phyloP scores from a whole-genome alignment of 176 grass and related monocot genomes.

The Raddia distichophylla region DNA sequence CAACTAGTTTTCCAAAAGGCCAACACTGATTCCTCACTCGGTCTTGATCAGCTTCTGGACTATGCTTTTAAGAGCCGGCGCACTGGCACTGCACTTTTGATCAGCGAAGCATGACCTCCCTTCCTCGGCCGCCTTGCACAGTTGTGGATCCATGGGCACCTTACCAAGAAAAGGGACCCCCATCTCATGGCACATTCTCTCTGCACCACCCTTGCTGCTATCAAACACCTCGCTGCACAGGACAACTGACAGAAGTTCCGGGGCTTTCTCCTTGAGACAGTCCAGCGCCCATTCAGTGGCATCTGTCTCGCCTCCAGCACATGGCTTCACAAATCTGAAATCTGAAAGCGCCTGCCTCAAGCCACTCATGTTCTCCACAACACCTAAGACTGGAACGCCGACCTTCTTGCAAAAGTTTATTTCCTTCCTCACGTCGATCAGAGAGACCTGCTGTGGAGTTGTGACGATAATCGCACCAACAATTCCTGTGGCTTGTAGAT shows the following conservation, averaged over 20 bases:
- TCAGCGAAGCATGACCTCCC: conserved; percentile 88
- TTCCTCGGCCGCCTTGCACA: conserved; percentile 93
- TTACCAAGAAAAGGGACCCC: conserved; percentile 85
- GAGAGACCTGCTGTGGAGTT: conserved; percentile 83
- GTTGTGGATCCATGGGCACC: conserved; percentile 89
- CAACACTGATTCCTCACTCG: conserved; percentile 19
- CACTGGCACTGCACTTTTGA: conserved; percentile 74
- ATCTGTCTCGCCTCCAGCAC: conserved; percentile 56
- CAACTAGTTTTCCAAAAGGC: neutral
- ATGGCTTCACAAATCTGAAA: conserved; percentile 57
- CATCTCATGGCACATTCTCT: conserved; percentile 88
- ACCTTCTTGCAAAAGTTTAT: conserved; percentile 84
- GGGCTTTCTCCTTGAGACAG: conserved; percentile 71
- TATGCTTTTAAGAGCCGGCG: conserved; percentile 66
- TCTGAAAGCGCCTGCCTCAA: conserved; percentile 61
- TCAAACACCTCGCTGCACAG: conserved; percentile 85
- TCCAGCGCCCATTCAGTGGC: conserved; percentile 56
- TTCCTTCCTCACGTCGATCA: conserved; percentile 75
- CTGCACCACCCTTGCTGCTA: conserved; percentile 70
- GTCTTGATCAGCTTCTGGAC: conserved; percentile 71
- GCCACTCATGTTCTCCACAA: conserved; percentile 85
- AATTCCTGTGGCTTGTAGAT: conserved; percentile 78
- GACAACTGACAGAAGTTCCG: conserved; percentile 64
- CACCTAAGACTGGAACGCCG: conserved; percentile 61
- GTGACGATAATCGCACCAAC: conserved; percentile 86